phyloP scores from a whole-genome alignment of 257 asterid species.

The Solanum gracilifrons region DNA sequence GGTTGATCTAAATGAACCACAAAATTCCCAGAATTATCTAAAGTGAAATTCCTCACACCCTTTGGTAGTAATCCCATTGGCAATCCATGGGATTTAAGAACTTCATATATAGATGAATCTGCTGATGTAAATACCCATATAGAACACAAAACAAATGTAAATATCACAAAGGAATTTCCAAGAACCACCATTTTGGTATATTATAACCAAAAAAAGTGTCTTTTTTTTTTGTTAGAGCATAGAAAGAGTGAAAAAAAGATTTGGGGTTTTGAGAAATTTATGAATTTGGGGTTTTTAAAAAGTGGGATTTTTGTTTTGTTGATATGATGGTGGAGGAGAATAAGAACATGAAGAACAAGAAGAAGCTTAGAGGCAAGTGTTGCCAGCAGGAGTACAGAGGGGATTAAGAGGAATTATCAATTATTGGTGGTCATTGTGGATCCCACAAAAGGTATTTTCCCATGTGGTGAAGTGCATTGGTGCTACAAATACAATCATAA shows the following conservation, averaged over 20 bases:
- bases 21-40: conserved; percentile 56
- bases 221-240: background rate
- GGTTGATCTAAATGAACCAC: conserved; percentile 65
- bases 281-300: background rate
- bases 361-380: conserved; percentile 9
- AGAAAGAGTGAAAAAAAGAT: background rate
- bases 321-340: background rate
- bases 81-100: conserved; percentile 46
- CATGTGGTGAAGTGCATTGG: background rate
- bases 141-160: conserved; percentile 8
- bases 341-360: conserved; percentile 1
- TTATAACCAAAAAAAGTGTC: background rate
- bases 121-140: conserved; percentile 3
- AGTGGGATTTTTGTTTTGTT: background rate
- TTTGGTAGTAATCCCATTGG: conserved; percentile 90
- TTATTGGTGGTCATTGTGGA: conserved; percentile 38
- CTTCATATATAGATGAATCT: conserved; percentile 55
- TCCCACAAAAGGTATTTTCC: background rate
- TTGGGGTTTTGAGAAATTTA: background rate
- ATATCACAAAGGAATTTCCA: conserved; percentile 7
- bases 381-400: conserved; percentile 49
- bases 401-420: conserved; percentile 39
- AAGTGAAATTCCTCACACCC: conserved; percentile 59
- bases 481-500: background rate
- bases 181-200: background rate